phyloP scores from a whole-genome alignment of 495 filamentous ascomycete genomes.

The Hypomontagnella monticulosa region DNA sequence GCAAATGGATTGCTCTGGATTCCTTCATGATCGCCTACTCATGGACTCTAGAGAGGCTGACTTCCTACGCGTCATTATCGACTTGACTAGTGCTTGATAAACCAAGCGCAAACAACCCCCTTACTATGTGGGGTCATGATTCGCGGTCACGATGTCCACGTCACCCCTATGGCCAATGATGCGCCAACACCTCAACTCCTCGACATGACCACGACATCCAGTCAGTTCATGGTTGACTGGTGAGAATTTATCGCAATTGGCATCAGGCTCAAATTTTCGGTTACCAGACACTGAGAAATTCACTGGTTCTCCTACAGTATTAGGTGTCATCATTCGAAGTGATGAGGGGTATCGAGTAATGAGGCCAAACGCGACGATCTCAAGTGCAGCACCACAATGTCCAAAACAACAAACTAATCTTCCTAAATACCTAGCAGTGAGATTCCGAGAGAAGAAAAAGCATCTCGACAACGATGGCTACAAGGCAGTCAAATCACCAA shows the following conservation, averaged over 20 bases:
- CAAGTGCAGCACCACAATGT: too few species aligned
- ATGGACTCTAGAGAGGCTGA: slow-evolving; percentile 1
- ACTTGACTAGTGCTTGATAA: slow-evolving; percentile 8
- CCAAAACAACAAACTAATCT: too few species aligned
- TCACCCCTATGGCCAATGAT: slow-evolving; percentile 32
- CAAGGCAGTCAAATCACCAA: too few species aligned
- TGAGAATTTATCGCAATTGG: background rate
- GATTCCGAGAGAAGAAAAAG: too few species aligned
- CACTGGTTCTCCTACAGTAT: background rate
- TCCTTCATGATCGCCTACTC: background rate
- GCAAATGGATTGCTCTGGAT: slow-evolving; percentile 1
- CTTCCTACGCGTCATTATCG: slow-evolving; percentile 3
- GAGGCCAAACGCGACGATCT: too few species aligned
- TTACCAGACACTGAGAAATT: background rate
- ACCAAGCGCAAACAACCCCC: slow-evolving; percentile 3
- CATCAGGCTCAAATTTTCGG: background rate
- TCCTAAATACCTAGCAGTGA: too few species aligned
- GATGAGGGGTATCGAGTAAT: too few species aligned
- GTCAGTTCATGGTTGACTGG: slow-evolving; percentile 2
- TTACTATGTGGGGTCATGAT: slow-evolving; percentile 30
- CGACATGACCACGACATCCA: slow-evolving; percentile 31
- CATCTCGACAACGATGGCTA: too few species aligned
- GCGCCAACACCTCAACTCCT: slow-evolving; percentile 29
- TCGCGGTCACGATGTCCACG: slow-evolving; percentile 39
- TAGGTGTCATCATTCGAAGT: too few species aligned